Evolutionary conservation across 306 rosid species (phyloP).

Genomic region (Delonix regia): DNA sequence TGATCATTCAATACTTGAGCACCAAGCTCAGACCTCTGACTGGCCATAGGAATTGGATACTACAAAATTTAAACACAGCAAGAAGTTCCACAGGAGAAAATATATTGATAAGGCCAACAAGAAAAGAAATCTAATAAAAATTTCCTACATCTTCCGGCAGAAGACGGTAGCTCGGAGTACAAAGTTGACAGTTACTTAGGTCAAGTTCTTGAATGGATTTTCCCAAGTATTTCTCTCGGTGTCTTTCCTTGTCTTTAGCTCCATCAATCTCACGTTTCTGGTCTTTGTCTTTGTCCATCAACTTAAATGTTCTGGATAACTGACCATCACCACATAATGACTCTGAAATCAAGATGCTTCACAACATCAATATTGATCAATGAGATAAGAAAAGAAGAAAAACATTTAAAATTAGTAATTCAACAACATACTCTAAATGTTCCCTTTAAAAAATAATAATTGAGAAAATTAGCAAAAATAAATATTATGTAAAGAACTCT

Average conservation of each 20-base stretch:
- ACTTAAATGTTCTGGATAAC: conserved; percentile 64
- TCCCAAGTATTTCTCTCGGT: conserved; percentile 77
- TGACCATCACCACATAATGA: conserved; percentile 66
- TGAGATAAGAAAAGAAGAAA: conserved; percentile 1
- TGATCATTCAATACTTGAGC: conserved; percentile 91
- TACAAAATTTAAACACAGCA: conserved; percentile 49
- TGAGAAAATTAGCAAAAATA: background rate
- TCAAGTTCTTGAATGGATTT: conserved; percentile 99
- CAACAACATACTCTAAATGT: conserved; percentile 26
- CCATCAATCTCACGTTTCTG: conserved; percentile 75
- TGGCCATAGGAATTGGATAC: conserved; percentile 90
- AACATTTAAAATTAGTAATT: conserved; percentile 23
- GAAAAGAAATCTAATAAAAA: conserved; percentile 15
- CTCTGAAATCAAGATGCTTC: conserved; percentile 63
- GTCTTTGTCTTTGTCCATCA: conserved; percentile 83
- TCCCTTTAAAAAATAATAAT: conserved; percentile 14
- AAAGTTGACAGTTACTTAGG: conserved; percentile 80
- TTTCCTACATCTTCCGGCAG: conserved; percentile 79
- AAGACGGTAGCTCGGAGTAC: conserved; percentile 96
- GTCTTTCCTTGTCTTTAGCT: conserved; percentile 81
- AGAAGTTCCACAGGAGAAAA: conserved; percentile 35
- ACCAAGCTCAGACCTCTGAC: conserved; percentile 93
- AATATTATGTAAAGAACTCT: background rate
- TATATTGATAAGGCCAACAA: conserved; percentile 27
- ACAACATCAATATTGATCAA: conserved; percentile 36